These are phyloP conservation scores for Waltergamsia citrina DNA, from an alignment of 2,329 filamentous ascomycete genomes.

Conservation along the genomic window DNA sequence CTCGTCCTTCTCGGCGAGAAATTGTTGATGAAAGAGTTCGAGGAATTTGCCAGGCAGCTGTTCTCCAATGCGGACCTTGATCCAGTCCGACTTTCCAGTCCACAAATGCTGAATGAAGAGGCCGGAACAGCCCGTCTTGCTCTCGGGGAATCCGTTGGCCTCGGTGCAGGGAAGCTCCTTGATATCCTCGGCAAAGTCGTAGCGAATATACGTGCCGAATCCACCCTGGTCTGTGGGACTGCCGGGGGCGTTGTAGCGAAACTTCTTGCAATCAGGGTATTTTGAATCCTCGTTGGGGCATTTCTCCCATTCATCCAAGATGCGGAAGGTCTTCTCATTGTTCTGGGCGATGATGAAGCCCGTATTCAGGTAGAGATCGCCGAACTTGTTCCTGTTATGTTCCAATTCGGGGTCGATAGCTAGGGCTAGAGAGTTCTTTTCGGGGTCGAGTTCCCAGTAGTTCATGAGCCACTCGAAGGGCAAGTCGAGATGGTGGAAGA, in stretches of 20 bases:
- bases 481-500: slow-evolving; percentile 31
- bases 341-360: slow-evolving; percentile 45
- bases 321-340: slow-evolving; percentile 33
- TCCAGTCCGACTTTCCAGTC: slow-evolving; percentile 27
- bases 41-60: slow-evolving; percentile 25
- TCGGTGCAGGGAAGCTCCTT: slow-evolving; percentile 28
- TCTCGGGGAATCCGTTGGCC: slow-evolving; percentile 32
- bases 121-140: slow-evolving; percentile 24
- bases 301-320: slow-evolving; percentile 37
- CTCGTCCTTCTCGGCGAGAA: slow-evolving; percentile 18
- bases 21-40: slow-evolving; percentile 24
- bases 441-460: slow-evolving; percentile 31
- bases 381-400: slow-evolving; percentile 28
- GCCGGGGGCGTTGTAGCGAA: slow-evolving; percentile 17
- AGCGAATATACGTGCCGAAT: slow-evolving; percentile 32
- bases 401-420: slow-evolving; percentile 26
- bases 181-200: slow-evolving; percentile 29
- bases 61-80: slow-evolving; percentile 26
- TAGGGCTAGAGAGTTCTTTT: slow-evolving; percentile 29
- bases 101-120: slow-evolving; percentile 32
- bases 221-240: slow-evolving; percentile 32
- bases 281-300: slow-evolving; percentile 28
- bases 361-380: slow-evolving; percentile 36
- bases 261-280: slow-evolving; percentile 26
- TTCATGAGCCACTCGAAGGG: slow-evolving; percentile 38